These are phyloP conservation scores for Rhizopus arrhizus DNA, from an alignment of 371 early-diverging fungal species.

Conservation along the genomic window DNA sequence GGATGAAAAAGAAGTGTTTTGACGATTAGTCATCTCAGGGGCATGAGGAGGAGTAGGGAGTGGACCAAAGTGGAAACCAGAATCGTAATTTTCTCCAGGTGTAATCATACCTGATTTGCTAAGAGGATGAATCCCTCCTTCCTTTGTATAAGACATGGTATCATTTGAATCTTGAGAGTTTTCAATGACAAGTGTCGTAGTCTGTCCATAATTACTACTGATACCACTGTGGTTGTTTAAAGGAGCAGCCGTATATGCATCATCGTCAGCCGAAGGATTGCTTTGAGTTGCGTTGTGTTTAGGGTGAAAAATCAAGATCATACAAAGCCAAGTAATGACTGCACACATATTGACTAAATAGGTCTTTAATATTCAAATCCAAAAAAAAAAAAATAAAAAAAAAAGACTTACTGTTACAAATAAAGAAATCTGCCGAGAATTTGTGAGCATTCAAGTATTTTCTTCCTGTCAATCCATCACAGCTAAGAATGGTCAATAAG, in stretches of 20 bases:
- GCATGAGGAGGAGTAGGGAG: constrained; percentile 18
- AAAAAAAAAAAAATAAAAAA: not conserved
- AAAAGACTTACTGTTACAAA: constrained; percentile 46
- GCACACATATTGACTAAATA: constrained; percentile 31
- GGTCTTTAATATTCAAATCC: too few relatives aligned
- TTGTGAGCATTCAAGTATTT: constrained; percentile 46
- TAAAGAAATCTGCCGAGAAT: constrained; percentile 51
- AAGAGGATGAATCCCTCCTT: constrained; percentile 13
- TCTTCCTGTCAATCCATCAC: constrained; percentile 40
- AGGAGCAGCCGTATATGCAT: not conserved
- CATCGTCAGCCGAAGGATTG: not conserved
- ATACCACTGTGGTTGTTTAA: constrained; percentile 14
- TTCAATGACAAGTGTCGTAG: constrained; percentile 11
- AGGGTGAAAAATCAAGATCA: constrained; percentile 32
- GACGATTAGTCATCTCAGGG: not conserved
- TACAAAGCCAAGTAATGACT: constrained; percentile 32
- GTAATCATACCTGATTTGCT: constrained; percentile 11
- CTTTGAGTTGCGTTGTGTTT: constrained; percentile 13
- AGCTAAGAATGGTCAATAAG: constrained; percentile 41
- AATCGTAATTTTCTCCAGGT: constrained; percentile 8
- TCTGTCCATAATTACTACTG: constrained; percentile 14
- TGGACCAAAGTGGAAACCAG: constrained; percentile 21
- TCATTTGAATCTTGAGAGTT: constrained; percentile 20
- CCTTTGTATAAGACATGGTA: constrained; percentile 3
- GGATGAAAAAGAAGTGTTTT: constrained; percentile 20